Evolutionary conservation across 1,284 basidiomycete species (phyloP).

Genomic region (Pseudozyma pruni): DNA sequence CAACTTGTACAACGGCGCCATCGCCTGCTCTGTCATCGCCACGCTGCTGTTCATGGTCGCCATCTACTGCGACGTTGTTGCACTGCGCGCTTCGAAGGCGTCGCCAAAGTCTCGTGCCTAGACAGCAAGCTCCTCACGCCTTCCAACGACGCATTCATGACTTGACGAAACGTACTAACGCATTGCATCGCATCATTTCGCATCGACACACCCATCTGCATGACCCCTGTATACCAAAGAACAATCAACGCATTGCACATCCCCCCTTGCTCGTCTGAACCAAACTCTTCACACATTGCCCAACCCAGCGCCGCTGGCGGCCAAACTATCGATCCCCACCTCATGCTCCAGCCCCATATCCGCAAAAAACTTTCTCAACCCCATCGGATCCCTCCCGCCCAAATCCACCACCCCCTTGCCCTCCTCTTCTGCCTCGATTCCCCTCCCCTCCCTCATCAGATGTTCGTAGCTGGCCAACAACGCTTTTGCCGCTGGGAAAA

Average conservation of each 20-base stretch:
- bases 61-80: conserved; percentile 45
- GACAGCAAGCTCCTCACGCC: neutral
- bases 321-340: conserved; percentile 29
- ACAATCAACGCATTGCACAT: neutral
- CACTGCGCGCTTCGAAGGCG: conserved; percentile 25
- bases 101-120: conserved; percentile 37
- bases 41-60: conserved; percentile 25
- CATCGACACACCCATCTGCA: neutral
- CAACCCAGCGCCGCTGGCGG: conserved; percentile 24
- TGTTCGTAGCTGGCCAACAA: conserved; percentile 33
- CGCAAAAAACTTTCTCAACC: conserved; percentile 44
- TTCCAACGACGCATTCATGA: neutral
- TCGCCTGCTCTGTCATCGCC: conserved; percentile 45
- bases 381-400: conserved; percentile 32
- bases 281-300: conserved; percentile 13
- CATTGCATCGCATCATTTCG: conserved; percentile 3
- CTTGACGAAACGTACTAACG: neutral
- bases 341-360: conserved; percentile 49
- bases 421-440: conserved; percentile 29
- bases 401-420: conserved; percentile 13
- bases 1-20: conserved; percentile 53
- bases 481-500: conserved; percentile 36
- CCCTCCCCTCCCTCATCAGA: conserved; percentile 66
- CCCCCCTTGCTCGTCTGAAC: too few species aligned
- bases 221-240: neutral